Conservation (phyloP, 2,329 filamentous ascomycete genomes). For the Pyricularia pennisetigena region DNA sequence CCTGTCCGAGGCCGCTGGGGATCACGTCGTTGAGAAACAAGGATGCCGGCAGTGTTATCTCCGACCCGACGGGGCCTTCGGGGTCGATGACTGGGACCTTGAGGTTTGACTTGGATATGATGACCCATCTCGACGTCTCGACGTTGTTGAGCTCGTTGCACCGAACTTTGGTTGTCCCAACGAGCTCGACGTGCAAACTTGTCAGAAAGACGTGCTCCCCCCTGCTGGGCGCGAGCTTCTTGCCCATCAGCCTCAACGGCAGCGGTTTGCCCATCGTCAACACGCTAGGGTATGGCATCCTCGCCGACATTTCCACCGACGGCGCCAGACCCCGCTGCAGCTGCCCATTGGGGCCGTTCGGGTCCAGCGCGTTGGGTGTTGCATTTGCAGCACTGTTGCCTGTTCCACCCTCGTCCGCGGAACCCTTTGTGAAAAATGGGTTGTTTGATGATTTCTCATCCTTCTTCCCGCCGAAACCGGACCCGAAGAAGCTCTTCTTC, state of each 20-base stretch:
- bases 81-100: constrained; percentile 57
- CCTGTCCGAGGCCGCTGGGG: constrained; percentile 1
- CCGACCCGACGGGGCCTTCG: constrained; percentile 48
- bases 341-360: neutral
- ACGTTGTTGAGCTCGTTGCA: constrained; percentile 65
- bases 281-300: constrained; percentile 78
- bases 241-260: constrained; percentile 70
- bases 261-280: constrained; percentile 82
- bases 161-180: constrained; percentile 69
- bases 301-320: constrained; percentile 65
- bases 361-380: constrained; percentile 9
- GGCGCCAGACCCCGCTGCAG: constrained; percentile 38
- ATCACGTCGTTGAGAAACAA: constrained; percentile 65
- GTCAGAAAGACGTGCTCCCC: constrained; percentile 62
- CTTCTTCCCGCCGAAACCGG: constrained; percentile 26
- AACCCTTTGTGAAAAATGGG: neutral
- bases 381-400: constrained; percentile 5
- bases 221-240: constrained; percentile 59
- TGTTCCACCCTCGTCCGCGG: constrained; percentile 5
- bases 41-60: constrained; percentile 57
- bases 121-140: constrained; percentile 66
- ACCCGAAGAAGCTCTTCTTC: constrained; percentile 46
- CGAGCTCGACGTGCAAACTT: constrained; percentile 70
- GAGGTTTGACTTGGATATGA: constrained; percentile 64
- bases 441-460: neutral